Conservation (phyloP, 2,329 filamentous ascomycete genomes). For the Fusarium sp. region DNA sequence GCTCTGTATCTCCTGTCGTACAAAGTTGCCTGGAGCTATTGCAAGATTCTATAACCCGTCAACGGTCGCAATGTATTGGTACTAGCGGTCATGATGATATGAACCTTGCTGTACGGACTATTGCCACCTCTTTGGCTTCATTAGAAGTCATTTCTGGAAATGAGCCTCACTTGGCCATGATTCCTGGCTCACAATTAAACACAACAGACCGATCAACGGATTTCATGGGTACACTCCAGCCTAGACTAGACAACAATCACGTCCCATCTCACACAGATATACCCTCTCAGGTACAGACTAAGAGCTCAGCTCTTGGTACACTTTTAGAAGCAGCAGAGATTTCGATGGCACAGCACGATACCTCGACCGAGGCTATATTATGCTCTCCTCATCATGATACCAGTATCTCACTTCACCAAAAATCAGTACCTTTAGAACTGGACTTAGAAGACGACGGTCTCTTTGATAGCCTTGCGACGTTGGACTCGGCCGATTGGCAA, state of each 20-base stretch:
- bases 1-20: neutral
- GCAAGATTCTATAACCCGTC: neutral
- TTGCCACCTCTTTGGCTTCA: neutral
- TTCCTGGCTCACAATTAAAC: too few relatives aligned
- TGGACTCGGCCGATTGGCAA: slow-evolving; percentile 9
- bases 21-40: neutral
- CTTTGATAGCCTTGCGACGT: slow-evolving; percentile 11
- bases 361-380: fast-evolving
- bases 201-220: fast-evolving
- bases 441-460: neutral
- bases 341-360: neutral
- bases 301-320: neutral
- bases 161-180: fast-evolving
- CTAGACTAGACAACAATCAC: fast-evolving
- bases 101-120: fast-evolving
- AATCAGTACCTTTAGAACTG: neutral
- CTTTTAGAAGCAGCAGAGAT: neutral
- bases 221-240: fast-evolving
- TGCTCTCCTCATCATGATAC: fast-evolving
- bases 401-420: neutral
- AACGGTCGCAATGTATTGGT: neutral
- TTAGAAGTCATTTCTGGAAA: neutral
- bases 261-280: neutral
- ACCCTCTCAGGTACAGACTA: too few relatives aligned
- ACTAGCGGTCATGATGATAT: fast-evolving